A percentile compares a stretch with the other conserved stretches of the same genome.
Conservation (phyloP, 2,329 filamentous ascomycete genomes). For the Talaromyces funiculosus region DNA sequence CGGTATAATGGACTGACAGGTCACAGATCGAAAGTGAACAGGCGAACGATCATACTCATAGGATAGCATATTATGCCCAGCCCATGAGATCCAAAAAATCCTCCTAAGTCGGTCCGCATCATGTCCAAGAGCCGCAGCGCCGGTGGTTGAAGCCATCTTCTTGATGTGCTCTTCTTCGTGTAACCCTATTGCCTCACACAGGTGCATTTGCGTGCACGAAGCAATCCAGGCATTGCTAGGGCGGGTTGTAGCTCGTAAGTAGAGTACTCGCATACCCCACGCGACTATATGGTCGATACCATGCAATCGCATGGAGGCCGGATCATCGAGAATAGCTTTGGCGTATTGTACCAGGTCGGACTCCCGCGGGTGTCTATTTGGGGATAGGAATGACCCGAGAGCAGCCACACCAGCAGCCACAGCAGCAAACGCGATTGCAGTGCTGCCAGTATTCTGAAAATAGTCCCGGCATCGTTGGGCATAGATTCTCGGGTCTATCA, state of each 20-base stretch:
- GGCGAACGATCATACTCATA: slow-evolving; percentile 29
- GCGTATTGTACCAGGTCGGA: slow-evolving; percentile 27
- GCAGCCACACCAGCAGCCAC: slow-evolving; percentile 25
- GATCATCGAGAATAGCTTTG: slow-evolving; percentile 29
- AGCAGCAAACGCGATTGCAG: slow-evolving; percentile 21
- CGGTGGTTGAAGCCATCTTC: slow-evolving; percentile 22
- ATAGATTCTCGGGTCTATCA: slow-evolving; percentile 23
- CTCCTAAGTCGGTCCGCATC: slow-evolving; percentile 27
- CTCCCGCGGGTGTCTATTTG: slow-evolving; percentile 21
- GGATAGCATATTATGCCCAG: slow-evolving; percentile 27
- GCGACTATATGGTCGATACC: slow-evolving; percentile 26
- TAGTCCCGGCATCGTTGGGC: slow-evolving; percentile 25
- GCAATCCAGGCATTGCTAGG: slow-evolving; percentile 29
- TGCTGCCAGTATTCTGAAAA: slow-evolving; percentile 19
- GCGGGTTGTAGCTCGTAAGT: slow-evolving; percentile 27
- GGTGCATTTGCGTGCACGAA: slow-evolving; percentile 28
- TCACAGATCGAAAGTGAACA: slow-evolving; percentile 22
- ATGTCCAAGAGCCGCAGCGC: slow-evolving; percentile 17
- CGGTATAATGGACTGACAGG: slow-evolving; percentile 20
- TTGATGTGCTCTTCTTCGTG: slow-evolving; percentile 26
- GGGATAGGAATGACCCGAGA: slow-evolving; percentile 26
- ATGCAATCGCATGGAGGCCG: slow-evolving; percentile 23
- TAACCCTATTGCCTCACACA: slow-evolving; percentile 25
- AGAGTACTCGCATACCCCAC: slow-evolving; percentile 26
- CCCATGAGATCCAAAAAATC: slow-evolving; percentile 32